A percentile compares a stretch with the other conserved stretches of the same genome.
Evolutionary conservation across 805 yeast genomes (phyloP).

Genomic region (Candida manassasensis): DNA sequence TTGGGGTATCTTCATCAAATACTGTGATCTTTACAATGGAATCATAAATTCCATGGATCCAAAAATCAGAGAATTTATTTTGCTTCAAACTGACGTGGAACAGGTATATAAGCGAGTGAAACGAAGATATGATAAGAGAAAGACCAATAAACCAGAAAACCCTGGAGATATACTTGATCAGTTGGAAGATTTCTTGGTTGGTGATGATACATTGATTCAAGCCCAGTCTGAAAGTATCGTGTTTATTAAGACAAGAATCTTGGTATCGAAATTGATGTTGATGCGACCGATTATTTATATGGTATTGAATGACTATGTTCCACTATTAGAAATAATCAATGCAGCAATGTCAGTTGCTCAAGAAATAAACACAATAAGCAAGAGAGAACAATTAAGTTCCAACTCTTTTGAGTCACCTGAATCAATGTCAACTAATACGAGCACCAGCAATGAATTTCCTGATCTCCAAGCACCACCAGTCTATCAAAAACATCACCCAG

Average conservation of each 20-base stretch:
- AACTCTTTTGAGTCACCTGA: slow-evolving; percentile 9
- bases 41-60: slow-evolving; percentile 35
- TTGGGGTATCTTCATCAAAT: slow-evolving; percentile 27
- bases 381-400: background rate
- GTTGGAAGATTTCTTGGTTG: slow-evolving; percentile 31
- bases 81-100: slow-evolving; percentile 27
- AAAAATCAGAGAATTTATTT: slow-evolving; percentile 25
- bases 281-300: slow-evolving; percentile 33
- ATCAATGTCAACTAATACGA: slow-evolving; percentile 8
- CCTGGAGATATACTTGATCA: slow-evolving; percentile 15
- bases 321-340: slow-evolving; percentile 21
- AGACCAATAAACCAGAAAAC: slow-evolving; percentile 7
- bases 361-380: background rate
- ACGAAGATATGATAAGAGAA: slow-evolving; percentile 16
- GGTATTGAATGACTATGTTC: slow-evolving; percentile 25
- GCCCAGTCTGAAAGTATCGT: slow-evolving; percentile 35
- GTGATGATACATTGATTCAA: slow-evolving; percentile 27
- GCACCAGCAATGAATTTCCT: slow-evolving; percentile 6
- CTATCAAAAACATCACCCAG: slow-evolving; percentile 24
- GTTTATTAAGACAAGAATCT: slow-evolving; percentile 34
- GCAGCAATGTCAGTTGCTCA: slow-evolving; percentile 20
- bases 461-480: slow-evolving; percentile 22
- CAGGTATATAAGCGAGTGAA: slow-evolving; percentile 26
- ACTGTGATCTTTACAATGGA: slow-evolving; percentile 34
- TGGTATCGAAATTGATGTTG: slow-evolving; percentile 27